Percentiles rank a stretch among this genome's conserved stretches.
phyloP scores from a whole-genome alignment of 768 basidiomycete genomes.

The Dictyophora rubrovolvata region DNA sequence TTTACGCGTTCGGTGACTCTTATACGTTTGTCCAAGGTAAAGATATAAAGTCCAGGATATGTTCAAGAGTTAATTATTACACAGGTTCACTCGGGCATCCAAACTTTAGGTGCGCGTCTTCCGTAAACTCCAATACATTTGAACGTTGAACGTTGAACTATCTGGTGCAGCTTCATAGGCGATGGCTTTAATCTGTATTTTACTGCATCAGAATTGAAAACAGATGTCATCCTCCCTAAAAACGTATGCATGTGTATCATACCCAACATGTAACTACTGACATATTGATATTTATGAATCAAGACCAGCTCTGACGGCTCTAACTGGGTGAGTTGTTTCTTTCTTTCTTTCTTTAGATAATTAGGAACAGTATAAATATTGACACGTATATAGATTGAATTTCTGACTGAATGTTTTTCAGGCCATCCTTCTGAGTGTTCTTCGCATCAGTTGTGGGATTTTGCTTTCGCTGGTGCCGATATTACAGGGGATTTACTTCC shows the following conservation, averaged over 20 bases:
- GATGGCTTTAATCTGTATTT: constrained; percentile 33
- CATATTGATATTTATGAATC: neutral
- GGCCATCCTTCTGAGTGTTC: constrained; percentile 34
- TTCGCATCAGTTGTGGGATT: constrained; percentile 40
- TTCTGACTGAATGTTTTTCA: constrained; percentile 39
- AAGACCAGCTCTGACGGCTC: constrained; percentile 47
- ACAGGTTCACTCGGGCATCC: constrained; percentile 25
- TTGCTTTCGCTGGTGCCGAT: constrained; percentile 45
- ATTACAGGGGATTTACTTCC: constrained; percentile 34
- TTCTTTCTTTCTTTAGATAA: neutral
- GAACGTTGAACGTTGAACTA: neutral
- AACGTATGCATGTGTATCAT: constrained; percentile 24
- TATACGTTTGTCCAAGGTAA: constrained; percentile 46
- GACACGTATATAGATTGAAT: constrained; percentile 31
- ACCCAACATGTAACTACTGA: neutral
- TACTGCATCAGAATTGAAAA: constrained; percentile 30
- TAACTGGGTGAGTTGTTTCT: constrained; percentile 39
- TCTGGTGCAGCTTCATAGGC: constrained; percentile 35
- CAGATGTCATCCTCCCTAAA: constrained; percentile 34
- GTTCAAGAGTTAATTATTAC: neutral
- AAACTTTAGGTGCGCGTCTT: constrained; percentile 35
- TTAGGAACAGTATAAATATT: neutral
- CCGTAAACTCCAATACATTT: neutral
- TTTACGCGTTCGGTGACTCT: constrained; percentile 48
- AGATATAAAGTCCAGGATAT: neutral